phyloP scores from a whole-genome alignment of 148 eudicot genomes.

The Amaranthus palmeri region DNA sequence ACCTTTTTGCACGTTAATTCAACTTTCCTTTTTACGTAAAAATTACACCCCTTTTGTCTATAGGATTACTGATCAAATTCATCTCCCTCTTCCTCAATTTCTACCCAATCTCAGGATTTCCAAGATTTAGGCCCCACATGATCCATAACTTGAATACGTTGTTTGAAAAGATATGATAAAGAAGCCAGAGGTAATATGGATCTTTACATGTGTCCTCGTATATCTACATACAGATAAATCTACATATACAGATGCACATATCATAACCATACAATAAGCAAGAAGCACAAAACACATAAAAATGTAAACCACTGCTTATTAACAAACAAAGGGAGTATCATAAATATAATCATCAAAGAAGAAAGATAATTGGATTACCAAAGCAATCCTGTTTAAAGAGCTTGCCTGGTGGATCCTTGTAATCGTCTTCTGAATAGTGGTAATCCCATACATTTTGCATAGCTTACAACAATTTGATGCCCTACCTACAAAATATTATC shows the following conservation, averaged over 20 bases:
- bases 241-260: background rate
- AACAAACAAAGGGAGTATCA: background rate
- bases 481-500: constrained; percentile 58
- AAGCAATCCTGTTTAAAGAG: constrained; percentile 35
- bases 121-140: background rate
- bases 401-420: constrained; percentile 97
- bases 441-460: constrained; percentile 93
- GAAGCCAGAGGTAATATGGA: background rate
- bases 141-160: background rate
- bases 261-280: background rate
- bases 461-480: constrained; percentile 86
- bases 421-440: constrained; percentile 84
- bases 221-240: too few species aligned
- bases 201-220: background rate
- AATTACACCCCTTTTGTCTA: too few species aligned
- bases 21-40: too few species aligned
- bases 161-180: background rate
- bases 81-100: background rate
- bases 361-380: constrained; percentile 32
- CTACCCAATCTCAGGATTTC: background rate
- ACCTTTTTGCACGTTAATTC: too few species aligned
- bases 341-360: constrained; percentile 1
- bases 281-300: background rate
- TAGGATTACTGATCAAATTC: background rate
- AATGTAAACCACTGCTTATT: background rate